Evolutionary conservation across 2,329 filamentous ascomycete genomes (phyloP), one percentile per base, ranked within the genome.

Genomic region (Aspergillus niger): DNA sequence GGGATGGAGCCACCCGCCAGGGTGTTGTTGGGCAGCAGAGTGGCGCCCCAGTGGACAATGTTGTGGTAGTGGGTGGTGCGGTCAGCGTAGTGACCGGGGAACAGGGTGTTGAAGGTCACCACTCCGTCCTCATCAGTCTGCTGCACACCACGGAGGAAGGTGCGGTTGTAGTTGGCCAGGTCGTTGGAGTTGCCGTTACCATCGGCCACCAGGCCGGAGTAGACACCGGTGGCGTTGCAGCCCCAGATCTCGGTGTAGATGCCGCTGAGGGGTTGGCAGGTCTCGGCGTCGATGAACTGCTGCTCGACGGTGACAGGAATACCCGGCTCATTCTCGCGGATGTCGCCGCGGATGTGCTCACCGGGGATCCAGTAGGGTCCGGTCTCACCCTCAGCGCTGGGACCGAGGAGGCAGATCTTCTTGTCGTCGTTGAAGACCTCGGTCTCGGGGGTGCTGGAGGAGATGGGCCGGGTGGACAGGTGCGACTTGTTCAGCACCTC

Each of bases 1-100:
- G 82, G 79, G 54, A 84, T 80, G 43, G 73, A 78, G 20, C 78
- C 79, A 55, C 80, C 82, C 39, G 76, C 74, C 59, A 84, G 80
- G 1, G 70, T 72, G 20, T 67, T 67, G 57, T 72, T 72, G 1
- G 63, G 28, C 38, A 72, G 54, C 8, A 80, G 63, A 13, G 65
- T 62, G 6, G 66, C 68, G 10, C 73, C 72, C 17, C 66, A 60
- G 49, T 75, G 73, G 3, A 70, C 70, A 30, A 74, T 58, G 38
- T 74, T 60, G 39, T 74, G 73, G 52, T 71, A 61, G 41, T 75
- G 73, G 8, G 69, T 73, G 4, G 73, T 61, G 13, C 72, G 70
- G 32, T 79, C 74, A 30, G 65, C 58, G 65, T 81, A 81, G 67
- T 82, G 77, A 13, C 80, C 80, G 2, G 79, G 80, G 67, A 80